Conservation (phyloP, 192 early-diverging fungal species). For the Powellomyces hirtus region DNA sequence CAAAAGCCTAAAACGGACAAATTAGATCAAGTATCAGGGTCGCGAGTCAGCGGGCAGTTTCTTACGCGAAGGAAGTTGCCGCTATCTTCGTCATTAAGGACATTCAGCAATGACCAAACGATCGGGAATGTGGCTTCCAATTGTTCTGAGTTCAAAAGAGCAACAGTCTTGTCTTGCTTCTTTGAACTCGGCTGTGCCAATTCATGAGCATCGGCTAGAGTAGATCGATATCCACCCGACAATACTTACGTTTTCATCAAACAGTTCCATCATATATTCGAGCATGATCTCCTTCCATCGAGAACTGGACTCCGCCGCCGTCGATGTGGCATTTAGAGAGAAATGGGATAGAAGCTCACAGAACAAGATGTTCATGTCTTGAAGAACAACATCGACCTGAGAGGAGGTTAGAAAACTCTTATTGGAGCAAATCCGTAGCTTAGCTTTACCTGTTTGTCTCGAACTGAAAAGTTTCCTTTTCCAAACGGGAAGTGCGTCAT, state of each 20-base stretch:
- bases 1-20: conserved; percentile 4
- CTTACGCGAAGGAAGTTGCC: not conserved
- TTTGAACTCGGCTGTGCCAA: not conserved
- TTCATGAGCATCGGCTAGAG: not conserved
- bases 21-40: too few species aligned
- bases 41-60: too few species aligned
- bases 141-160: conserved; percentile 4
- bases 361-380: conserved; percentile 70
- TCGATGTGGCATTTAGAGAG: conserved; percentile 25
- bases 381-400: conserved; percentile 52
- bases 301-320: conserved; percentile 26
- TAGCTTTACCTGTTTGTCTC: conserved; percentile 51
- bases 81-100: not conserved
- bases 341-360: conserved; percentile 66
- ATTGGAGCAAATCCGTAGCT: not conserved
- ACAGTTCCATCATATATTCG: conserved; percentile 52
- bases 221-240: not conserved
- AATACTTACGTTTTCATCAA: conserved; percentile 44
- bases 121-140: conserved; percentile 29
- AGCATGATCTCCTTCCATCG: conserved; percentile 53
- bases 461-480: conserved; percentile 41
- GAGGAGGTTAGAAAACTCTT: not conserved
- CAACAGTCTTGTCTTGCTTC: not conserved
- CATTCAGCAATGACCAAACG: conserved; percentile 26
- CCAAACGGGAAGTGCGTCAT: conserved; percentile 78